phyloP scores from a whole-genome alignment of 108 stramenopile species.

The Thalassiosira profunda region DNA sequence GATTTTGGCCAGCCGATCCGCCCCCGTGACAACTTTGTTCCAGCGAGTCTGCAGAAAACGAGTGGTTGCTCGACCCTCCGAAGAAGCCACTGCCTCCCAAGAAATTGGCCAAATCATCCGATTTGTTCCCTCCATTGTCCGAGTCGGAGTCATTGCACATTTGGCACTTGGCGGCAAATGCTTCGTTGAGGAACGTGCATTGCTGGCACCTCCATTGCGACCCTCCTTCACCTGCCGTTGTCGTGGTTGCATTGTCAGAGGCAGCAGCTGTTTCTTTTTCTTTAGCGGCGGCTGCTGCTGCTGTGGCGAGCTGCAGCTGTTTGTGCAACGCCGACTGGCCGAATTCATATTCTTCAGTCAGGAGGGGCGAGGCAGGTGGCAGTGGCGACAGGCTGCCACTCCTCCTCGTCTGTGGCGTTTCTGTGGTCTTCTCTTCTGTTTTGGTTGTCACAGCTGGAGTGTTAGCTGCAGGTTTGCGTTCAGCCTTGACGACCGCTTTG shows the following conservation, averaged over 20 bases:
- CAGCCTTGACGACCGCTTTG: neutral
- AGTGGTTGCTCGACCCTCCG: neutral
- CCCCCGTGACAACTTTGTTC: neutral
- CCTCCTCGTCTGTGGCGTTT: too few species aligned
- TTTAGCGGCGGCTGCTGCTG: neutral
- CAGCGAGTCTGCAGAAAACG: constrained; percentile 1
- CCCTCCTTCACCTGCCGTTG: neutral
- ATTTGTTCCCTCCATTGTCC: constrained; percentile 1
- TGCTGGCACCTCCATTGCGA: constrained; percentile 44
- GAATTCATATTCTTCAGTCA: too few species aligned
- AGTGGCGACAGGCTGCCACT: too few species aligned
- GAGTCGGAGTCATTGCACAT: constrained; percentile 54
- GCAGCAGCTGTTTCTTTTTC: neutral
- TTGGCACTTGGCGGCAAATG: constrained; percentile 8
- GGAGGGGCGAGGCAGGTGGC: too few species aligned
- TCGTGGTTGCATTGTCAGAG: neutral
- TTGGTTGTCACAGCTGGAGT: neutral
- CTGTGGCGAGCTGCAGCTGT: neutral
- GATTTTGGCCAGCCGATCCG: constrained; percentile 8
- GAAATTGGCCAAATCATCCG: constrained; percentile 41
- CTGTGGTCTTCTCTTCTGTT: neutral
- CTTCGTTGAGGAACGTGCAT: constrained; percentile 40
- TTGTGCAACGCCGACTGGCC: too few species aligned
- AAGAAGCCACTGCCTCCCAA: constrained; percentile 22
- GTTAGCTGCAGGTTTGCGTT: neutral